These are phyloP conservation scores for Pythium folliculosum DNA, from an alignment of 352 stramenopile species.

Conservation along the genomic window DNA sequence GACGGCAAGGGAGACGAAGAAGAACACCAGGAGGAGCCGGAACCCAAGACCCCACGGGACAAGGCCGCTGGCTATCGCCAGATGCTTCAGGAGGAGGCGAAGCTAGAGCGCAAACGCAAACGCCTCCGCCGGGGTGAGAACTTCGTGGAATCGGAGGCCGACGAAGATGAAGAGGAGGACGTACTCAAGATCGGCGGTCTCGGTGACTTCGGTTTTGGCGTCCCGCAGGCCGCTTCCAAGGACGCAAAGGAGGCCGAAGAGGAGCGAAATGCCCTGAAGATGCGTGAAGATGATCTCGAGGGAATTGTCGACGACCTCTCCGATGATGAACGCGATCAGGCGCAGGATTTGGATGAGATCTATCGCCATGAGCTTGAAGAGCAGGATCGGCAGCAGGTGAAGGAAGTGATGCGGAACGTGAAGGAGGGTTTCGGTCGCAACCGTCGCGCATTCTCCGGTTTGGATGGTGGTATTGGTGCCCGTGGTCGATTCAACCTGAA, in stretches of 20 bases:
- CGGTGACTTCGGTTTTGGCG: slow-evolving; percentile 85
- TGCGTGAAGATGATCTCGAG: slow-evolving; percentile 80
- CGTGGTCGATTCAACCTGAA: slow-evolving; percentile 84
- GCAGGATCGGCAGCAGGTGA: slow-evolving; percentile 68
- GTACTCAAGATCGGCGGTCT: slow-evolving; percentile 81
- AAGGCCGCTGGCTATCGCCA: slow-evolving; percentile 68
- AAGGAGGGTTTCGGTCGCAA: slow-evolving; percentile 88
- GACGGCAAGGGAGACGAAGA: slow-evolving; percentile 44
- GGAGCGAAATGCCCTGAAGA: slow-evolving; percentile 68
- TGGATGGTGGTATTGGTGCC: slow-evolving; percentile 51
- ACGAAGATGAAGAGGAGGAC: slow-evolving; percentile 87
- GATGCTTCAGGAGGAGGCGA: slow-evolving; percentile 63
- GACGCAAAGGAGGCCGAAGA: slow-evolving; percentile 80
- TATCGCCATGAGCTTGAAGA: slow-evolving; percentile 73
- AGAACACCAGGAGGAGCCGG: slow-evolving; percentile 23
- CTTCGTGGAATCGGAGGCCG: slow-evolving; percentile 83
- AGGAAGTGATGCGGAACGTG: slow-evolving; percentile 88
- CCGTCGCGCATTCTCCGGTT: slow-evolving; percentile 65
- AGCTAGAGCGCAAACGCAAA: slow-evolving; percentile 56
- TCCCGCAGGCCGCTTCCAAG: slow-evolving; percentile 64
- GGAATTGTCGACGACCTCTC: slow-evolving; percentile 87
- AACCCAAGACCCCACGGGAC: slow-evolving; percentile 42
- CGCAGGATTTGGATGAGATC: slow-evolving; percentile 72
- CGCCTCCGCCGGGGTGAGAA: slow-evolving; percentile 51
- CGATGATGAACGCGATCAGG: slow-evolving; percentile 70